Evolutionary conservation across 2,329 filamentous ascomycete species (phyloP).

Genomic region (Colletotrichum sp.): DNA sequence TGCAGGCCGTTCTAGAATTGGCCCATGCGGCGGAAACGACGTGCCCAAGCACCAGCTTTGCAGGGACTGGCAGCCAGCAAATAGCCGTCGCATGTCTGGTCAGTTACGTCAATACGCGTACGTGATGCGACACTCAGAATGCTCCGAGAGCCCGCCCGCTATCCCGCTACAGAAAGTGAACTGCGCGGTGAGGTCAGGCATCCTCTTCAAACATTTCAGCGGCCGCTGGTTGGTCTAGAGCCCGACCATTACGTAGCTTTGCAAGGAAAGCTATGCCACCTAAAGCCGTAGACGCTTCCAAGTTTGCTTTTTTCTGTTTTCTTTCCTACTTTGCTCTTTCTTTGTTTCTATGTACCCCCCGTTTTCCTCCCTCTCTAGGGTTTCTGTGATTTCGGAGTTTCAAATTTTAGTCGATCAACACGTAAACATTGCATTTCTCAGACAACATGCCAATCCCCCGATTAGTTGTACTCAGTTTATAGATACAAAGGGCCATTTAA

Average conservation of each 20-base stretch:
- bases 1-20: background rate
- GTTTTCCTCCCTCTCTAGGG: background rate
- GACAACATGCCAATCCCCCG: background rate
- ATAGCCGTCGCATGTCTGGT: background rate
- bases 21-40: background rate
- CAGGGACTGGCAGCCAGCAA: background rate
- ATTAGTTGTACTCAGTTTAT: background rate
- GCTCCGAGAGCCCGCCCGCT: background rate
- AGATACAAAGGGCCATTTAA: background rate
- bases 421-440: background rate
- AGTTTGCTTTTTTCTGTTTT: too few species aligned
- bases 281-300: background rate
- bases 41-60: background rate
- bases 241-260: background rate
- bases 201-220: background rate
- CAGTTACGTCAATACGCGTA: slow-evolving; percentile 11
- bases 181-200: background rate
- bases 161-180: background rate
- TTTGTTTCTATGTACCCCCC: background rate
- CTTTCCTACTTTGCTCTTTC: background rate
- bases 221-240: background rate
- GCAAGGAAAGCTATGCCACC: background rate
- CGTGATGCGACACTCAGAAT: background rate
- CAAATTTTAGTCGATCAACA: background rate
- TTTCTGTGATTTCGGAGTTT: background rate